These are phyloP conservation scores for Botrytis fabae DNA, from an alignment of 2,329 filamentous ascomycete genomes.

Conservation along the genomic window DNA sequence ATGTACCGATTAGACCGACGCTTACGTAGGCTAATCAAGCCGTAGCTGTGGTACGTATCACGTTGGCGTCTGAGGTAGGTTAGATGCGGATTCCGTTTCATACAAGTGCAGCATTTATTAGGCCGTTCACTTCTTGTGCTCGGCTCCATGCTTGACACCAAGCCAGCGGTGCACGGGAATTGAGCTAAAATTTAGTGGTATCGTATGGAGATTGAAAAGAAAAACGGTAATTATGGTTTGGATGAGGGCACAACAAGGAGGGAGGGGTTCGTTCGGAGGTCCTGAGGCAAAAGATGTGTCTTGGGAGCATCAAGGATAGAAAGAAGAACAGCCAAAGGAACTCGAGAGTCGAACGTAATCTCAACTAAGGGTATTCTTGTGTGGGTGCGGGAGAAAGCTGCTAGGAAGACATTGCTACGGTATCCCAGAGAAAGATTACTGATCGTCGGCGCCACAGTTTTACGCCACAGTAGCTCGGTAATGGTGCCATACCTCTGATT, in stretches of 20 bases:
- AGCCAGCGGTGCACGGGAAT: background rate
- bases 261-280: background rate
- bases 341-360: background rate
- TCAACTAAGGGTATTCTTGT: background rate
- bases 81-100: background rate
- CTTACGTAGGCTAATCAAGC: conserved; percentile 2
- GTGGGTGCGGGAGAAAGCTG: background rate
- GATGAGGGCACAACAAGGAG: background rate
- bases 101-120: background rate
- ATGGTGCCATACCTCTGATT: background rate
- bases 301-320: background rate
- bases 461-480: conserved; percentile 5
- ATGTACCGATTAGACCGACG: background rate
- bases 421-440: background rate
- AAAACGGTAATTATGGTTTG: background rate
- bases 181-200: background rate
- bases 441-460: background rate
- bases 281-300: background rate
- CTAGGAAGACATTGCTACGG: background rate
- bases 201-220: conserved; percentile 1
- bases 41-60: background rate
- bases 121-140: background rate
- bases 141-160: background rate
- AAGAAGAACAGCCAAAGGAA: background rate
- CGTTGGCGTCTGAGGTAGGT: background rate